These are phyloP conservation scores for Vitis hybrid DNA, from an alignment of 177 flowering plant genomes.

Conservation along the genomic window DNA sequence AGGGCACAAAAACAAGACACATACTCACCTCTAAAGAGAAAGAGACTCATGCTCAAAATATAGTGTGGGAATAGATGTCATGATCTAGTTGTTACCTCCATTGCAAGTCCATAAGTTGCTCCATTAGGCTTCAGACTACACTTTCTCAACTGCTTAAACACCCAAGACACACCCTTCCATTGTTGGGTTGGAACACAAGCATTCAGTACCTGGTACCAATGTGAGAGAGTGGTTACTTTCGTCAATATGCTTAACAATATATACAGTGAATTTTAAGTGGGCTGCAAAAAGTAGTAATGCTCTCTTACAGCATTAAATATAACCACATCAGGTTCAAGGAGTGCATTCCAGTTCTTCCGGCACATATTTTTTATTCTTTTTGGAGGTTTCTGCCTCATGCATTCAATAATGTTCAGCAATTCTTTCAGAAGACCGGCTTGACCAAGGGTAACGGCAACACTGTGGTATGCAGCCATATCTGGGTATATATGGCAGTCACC, in stretches of 20 bases:
- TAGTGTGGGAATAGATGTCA: not conserved
- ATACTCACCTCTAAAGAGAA: not conserved
- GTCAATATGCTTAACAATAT: not conserved
- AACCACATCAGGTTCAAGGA: constrained; percentile 89
- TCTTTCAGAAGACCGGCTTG: constrained; percentile 89
- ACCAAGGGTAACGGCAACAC: constrained; percentile 88
- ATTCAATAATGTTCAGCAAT: constrained; percentile 58
- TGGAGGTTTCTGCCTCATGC: constrained; percentile 73
- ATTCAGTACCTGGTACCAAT: constrained; percentile 65
- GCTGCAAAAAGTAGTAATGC: not conserved
- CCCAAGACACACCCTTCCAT: constrained; percentile 97
- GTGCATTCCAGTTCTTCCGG: constrained; percentile 73
- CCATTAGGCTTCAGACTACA: constrained; percentile 71
- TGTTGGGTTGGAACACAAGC: constrained; percentile 76
- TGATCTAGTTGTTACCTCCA: constrained; percentile 69
- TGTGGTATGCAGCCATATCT: constrained; percentile 88
- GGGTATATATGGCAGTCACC: constrained; percentile 77
- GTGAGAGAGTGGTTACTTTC: constrained; percentile 6
- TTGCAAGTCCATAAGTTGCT: constrained; percentile 94
- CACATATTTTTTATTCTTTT: constrained; percentile 44
- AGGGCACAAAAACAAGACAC: not conserved
- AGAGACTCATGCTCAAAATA: not conserved
- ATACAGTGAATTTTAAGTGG: constrained; percentile 2
- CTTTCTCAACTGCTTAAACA: constrained; percentile 75
- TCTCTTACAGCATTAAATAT: constrained; percentile 87